Evolutionary conservation across 164 flowering plant genomes (phyloP).

Genomic region (Nelumbo lutea): DNA sequence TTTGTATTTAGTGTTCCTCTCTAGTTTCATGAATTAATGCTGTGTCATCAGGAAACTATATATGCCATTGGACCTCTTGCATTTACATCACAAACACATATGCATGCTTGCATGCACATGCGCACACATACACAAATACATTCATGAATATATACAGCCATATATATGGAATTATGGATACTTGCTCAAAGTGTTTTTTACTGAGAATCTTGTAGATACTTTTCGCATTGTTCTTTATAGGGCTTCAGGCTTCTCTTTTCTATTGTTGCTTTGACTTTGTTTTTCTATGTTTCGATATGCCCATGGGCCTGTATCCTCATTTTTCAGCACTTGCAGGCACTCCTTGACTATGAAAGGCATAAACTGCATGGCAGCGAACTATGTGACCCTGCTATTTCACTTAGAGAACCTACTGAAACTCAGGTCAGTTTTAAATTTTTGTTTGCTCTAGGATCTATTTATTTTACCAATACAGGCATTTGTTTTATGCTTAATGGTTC

Average conservation of each 20-base stretch:
- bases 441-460: neutral
- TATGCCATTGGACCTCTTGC: too few relatives aligned
- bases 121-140: too few relatives aligned
- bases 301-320: neutral
- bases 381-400: conserved; percentile 27
- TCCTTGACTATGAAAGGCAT: conserved; percentile 75
- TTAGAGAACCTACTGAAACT: conserved; percentile 37
- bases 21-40: too few relatives aligned
- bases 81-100: too few relatives aligned
- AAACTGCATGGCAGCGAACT: conserved; percentile 55
- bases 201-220: neutral
- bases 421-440: conserved; percentile 35
- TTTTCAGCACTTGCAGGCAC: conserved; percentile 43
- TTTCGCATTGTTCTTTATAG: neutral
- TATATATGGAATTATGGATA: too few relatives aligned
- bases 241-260: neutral
- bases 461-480: neutral
- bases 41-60: too few relatives aligned
- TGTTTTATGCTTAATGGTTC: neutral
- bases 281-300: neutral
- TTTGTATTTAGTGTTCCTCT: too few relatives aligned
- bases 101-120: too few relatives aligned
- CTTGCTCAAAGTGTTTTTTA: too few relatives aligned
- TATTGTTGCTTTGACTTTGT: neutral
- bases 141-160: too few relatives aligned